Evolutionary conservation across 805 yeast genomes (phyloP).

Genomic region (Wickerhamomyces bovis): DNA sequence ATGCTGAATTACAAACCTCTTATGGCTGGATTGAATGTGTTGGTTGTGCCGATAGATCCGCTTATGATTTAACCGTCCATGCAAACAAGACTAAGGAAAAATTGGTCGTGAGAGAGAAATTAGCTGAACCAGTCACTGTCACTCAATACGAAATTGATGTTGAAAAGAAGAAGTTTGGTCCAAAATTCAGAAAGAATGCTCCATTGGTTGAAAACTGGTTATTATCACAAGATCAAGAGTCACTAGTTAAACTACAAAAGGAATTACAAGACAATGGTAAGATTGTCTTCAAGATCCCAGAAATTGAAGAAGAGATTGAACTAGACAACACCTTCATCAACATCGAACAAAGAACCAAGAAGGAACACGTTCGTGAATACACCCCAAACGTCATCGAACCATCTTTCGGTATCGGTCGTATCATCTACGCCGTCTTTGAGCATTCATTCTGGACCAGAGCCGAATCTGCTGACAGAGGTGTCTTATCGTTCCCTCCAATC

Average conservation of each 20-base stretch:
- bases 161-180: conserved; percentile 95
- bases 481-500: conserved; percentile 85
- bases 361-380: conserved; percentile 90
- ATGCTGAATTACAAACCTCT: conserved; percentile 91
- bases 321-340: conserved; percentile 65
- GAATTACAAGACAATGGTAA: conserved; percentile 59
- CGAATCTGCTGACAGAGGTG: conserved; percentile 83
- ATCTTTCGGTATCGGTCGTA: conserved; percentile 98
- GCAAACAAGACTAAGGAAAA: conserved; percentile 92
- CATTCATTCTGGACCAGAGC: conserved; percentile 95
- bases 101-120: conserved; percentile 86
- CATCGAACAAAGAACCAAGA: conserved; percentile 72
- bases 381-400: conserved; percentile 98
- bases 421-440: conserved; percentile 87
- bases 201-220: conserved; percentile 85
- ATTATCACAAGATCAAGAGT: conserved; percentile 70
- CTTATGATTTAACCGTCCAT: conserved; percentile 94
- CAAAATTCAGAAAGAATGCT: conserved; percentile 95
- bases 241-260: conserved; percentile 67
- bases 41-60: conserved; percentile 99
- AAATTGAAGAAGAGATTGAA: conserved; percentile 58
- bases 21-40: conserved; percentile 99
- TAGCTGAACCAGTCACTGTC: conserved; percentile 77
- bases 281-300: conserved; percentile 63
- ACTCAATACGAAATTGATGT: conserved; percentile 81